These are phyloP conservation scores for Cicer cuneatum DNA, from an alignment of 306 rosid species.

Conservation along the genomic window DNA sequence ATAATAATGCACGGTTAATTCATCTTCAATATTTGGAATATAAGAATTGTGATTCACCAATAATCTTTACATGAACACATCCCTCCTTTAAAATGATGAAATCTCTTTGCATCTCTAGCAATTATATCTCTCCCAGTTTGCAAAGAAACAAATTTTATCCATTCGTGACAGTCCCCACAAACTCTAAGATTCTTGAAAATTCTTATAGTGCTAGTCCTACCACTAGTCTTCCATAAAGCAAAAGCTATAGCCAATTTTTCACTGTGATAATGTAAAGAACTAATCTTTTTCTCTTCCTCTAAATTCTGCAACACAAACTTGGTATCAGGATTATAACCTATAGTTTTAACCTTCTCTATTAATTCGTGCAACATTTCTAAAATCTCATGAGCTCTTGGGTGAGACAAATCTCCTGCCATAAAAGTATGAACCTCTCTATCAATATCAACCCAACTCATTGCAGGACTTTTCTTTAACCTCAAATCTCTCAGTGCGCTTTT, in stretches of 20 bases:
- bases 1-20: no score
- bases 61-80: slow-evolving; percentile 71
- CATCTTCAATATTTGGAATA: neutral
- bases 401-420: slow-evolving; percentile 79
- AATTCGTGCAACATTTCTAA: slow-evolving; percentile 50
- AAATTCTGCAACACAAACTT: slow-evolving; percentile 66
- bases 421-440: slow-evolving; percentile 68
- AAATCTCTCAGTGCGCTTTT: slow-evolving; percentile 64
- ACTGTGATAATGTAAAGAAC: slow-evolving; percentile 64
- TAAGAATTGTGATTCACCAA: slow-evolving; percentile 56
- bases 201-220: slow-evolving; percentile 52
- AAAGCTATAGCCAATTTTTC: slow-evolving; percentile 74
- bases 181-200: slow-evolving; percentile 77
- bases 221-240: slow-evolving; percentile 63
- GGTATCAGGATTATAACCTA: slow-evolving; percentile 70
- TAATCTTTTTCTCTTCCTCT: slow-evolving; percentile 59
- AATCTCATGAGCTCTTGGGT: slow-evolving; percentile 58
- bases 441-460: slow-evolving; percentile 73
- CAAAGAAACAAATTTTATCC: slow-evolving; percentile 63
- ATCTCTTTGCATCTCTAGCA: slow-evolving; percentile 68
- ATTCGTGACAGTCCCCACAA: slow-evolving; percentile 71
- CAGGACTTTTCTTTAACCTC: slow-evolving; percentile 65
- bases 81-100: slow-evolving; percentile 70
- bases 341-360: slow-evolving; percentile 51
- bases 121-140: slow-evolving; percentile 63